Conservation (phyloP, 2,329 filamentous ascomycete species). For the Pezicula neosporulosa region DNA sequence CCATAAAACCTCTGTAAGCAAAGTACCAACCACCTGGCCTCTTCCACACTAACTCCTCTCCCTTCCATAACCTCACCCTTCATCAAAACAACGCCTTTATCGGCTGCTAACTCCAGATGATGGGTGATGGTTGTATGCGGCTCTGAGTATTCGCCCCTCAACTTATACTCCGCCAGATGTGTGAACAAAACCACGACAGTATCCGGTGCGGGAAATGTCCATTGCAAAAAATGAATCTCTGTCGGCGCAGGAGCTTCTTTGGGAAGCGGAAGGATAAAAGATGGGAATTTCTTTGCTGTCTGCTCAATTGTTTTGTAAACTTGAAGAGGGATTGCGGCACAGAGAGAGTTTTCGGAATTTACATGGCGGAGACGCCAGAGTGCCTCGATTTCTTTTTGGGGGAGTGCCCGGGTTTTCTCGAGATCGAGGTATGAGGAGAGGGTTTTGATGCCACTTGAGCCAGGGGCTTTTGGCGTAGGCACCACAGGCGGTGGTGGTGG, state of each 20-base stretch:
- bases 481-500: conserved; percentile 27
- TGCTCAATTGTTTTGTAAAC: conserved; percentile 72
- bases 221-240: conserved; percentile 95
- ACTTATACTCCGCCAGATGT: conserved; percentile 88
- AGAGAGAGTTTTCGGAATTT: conserved; percentile 68
- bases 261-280: conserved; percentile 87
- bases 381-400: conserved; percentile 76
- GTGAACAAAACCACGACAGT: conserved; percentile 86
- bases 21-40: conserved; percentile 88
- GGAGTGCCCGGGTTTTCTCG: conserved; percentile 68
- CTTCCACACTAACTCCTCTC: conserved; percentile 71
- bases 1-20: conserved; percentile 94
- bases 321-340: conserved; percentile 71
- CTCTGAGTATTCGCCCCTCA: conserved; percentile 81
- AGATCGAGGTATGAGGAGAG: conserved; percentile 73
- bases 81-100: conserved; percentile 79
- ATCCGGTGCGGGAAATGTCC: conserved; percentile 76
- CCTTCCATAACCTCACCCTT: conserved; percentile 77
- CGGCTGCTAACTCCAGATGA: conserved; percentile 73
- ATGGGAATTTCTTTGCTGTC: conserved; percentile 71
- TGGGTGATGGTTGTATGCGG: conserved; percentile 95
- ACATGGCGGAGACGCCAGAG: conserved; percentile 91
- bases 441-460: conserved; percentile 43
- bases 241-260: conserved; percentile 60
- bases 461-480: conserved; percentile 12